Evolutionary conservation across 2,329 filamentous ascomycete genomes (phyloP), one percentile per base, ranked within the genome.

Genomic region (Mollisia scopiformis): DNA sequence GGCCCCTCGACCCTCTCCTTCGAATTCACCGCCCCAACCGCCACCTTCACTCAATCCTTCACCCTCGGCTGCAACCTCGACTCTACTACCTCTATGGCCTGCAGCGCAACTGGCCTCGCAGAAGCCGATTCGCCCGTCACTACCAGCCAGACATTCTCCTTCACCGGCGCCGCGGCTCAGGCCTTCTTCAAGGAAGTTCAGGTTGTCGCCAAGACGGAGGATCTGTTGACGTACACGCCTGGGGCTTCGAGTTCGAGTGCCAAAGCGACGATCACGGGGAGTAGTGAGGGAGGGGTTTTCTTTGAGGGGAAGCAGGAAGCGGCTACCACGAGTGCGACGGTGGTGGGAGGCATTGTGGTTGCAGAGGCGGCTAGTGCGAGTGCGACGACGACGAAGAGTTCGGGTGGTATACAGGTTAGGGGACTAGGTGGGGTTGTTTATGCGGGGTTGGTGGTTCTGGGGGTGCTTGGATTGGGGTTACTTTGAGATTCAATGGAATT

Each of bases 1-100:
- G 64, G 64, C 3, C 61, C 62, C 7, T 37, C 28, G 6, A 68
- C 64, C 2, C 37, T 64, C 14, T 50, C 58, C 37, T 63, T 62
- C 25, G 59, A 57, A 5, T 60, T 68, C 41, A 56, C 56, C 19
- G 55, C 62, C 14, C 52, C 62, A 43, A n/a, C 33, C 6, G 13
- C 35, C 33, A 21, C 25, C 25, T 5, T 28, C 5, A 28, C 35
- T 8, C 57, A 58, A 49, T 35, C 33, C 23, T 54, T 58, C 11
- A 64, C 60, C 31, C 27, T 62, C 6, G 59, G 33, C n/a, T 62
- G 58, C 28, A n/a, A 21, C 2, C 56, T 57, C 14, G 27, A 27
- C 5, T 51, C 56, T 6, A 62, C 39, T 6, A 64, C 62, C 14
- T 56, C 52, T 19, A 59, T 64, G 54, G 55, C 25, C 21, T 64